Base-by-base conservation (phyloP, 1,139 yeast genomes). In the Ogataea hybrid region DNA sequence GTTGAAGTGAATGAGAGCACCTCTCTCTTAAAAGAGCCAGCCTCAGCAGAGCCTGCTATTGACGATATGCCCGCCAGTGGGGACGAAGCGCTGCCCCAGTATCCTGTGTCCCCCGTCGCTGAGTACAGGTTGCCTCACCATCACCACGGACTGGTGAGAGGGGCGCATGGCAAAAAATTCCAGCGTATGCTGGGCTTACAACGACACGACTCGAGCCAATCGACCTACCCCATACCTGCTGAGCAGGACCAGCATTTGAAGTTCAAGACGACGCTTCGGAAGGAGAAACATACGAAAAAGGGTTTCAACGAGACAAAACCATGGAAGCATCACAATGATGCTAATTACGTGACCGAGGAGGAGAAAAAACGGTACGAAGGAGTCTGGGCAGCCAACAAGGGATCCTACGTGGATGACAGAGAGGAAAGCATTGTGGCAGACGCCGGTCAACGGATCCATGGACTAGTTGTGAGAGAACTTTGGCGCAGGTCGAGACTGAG, bases 321-420 rank as follows among this genome's bases (percentile, higher is more conserved):
- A 0, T 92, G 98, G 97, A 92, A 90, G 56, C 82, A 87, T 56
- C 96, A 88, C 59, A 70, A 69, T 31, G 85, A 80, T 48, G 70
- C 81, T 9, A 70, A 69, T 35, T 70, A 67, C 40, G 72, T 89
- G 10, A 74, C 84, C 0, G 89, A 83, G 22, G 74, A 71, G 28
- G 97, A 92, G 60, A 71, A 87, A 46, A 89, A 88, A 57, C 66
- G 97, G 37, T 90, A 90, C 61, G 97, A 89, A 61, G 95, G 95
- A 12, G 74, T 92, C 20, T 92, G 96, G 96, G 95, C 84, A 0
- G 80, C 95, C 36, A 92, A 92, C 57, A 78, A 77, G 47, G 95
- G 94, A 1, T 56, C 69, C 52, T 68, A 54, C 64, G 25, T 51
- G 27, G 35, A 43, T 2, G 18, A 32, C 4, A 42, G 48, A 9